These are phyloP conservation scores for Capillidium heterosporum DNA, from an alignment of 371 early-diverging fungal genomes.

Conservation along the genomic window DNA sequence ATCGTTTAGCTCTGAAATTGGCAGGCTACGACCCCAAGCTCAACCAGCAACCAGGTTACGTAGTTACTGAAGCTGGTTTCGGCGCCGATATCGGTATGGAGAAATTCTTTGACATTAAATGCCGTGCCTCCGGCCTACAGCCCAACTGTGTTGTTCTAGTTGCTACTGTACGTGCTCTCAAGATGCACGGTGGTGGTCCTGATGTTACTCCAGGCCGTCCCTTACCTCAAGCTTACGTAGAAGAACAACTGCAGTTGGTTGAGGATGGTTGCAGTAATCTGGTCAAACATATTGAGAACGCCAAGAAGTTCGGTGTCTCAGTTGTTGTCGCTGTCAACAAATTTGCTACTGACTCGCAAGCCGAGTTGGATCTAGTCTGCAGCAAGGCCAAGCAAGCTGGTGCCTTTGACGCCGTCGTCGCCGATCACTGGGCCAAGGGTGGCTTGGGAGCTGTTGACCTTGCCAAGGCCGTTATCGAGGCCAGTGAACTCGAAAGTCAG, in stretches of 20 bases:
- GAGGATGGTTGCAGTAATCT: slow-evolving; percentile 71
- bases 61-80: slow-evolving; percentile 93
- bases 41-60: slow-evolving; percentile 59
- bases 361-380: slow-evolving; percentile 69
- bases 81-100: slow-evolving; percentile 99
- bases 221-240: slow-evolving; percentile 65
- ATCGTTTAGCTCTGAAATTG: slow-evolving; percentile 81
- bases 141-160: slow-evolving; percentile 90
- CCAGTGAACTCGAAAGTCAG: slow-evolving; percentile 32
- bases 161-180: slow-evolving; percentile 85
- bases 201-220: slow-evolving; percentile 85
- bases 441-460: slow-evolving; percentile 79
- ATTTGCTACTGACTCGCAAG: slow-evolving; percentile 73
- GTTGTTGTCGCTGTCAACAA: slow-evolving; percentile 89
- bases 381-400: slow-evolving; percentile 59
- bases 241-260: slow-evolving; percentile 68
- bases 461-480: slow-evolving; percentile 63
- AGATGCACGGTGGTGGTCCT: slow-evolving; percentile 97
- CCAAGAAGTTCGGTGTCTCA: slow-evolving; percentile 69
- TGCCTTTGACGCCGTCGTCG: slow-evolving; percentile 65
- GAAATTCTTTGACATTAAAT: slow-evolving; percentile 96
- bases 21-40: slow-evolving; percentile 48
- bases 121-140: slow-evolving; percentile 68
- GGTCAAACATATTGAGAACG: slow-evolving; percentile 77
- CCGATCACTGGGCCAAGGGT: slow-evolving; percentile 86